Evolutionary conservation across 192 early-diverging fungal species (phyloP), one percentile per base, ranked within the genome.

Genomic region (Dispira parvispora): DNA sequence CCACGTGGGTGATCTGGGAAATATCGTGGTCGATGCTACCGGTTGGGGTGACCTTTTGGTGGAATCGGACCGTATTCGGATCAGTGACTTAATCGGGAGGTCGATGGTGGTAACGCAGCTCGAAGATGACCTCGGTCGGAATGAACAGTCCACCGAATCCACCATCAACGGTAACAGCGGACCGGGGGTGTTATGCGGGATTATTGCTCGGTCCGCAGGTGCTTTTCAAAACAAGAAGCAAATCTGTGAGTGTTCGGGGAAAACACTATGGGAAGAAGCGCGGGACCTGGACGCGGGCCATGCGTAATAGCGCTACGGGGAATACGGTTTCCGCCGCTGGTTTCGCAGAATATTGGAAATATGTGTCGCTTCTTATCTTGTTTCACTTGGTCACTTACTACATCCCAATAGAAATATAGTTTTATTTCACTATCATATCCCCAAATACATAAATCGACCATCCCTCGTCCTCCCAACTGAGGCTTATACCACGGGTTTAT

Each of bases 81-180:
- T 93, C 2, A 90, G 89, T 87, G 91, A 95, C 69, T 71, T 92
- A 49, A 89, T 95, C 71, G 92, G 90, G 21, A 74, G 92, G 52
- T 88, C 85, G 26, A 79, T 95, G 78, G 88, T 91, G 10, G 65
- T 86, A 13, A 76, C 74, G 13, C 72, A 75, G n/a, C 65, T 65
- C 1, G 60, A 62, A n/a, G 85, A 87, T 62, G 78, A 81, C 64
- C 63, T 84, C 49, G 82, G 80, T 47, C 44, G 50, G 32, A 11
- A 55, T 28, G 55, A 18, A 21, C 2, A 49, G 6, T 10, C 47
- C 0, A 16, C 12, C 2, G 11, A 12, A n/a, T 21, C n/a, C 4
- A 73, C 70, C 42, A 75, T 71, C 56, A 72, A 78, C 63, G 77
- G 74, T 10, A 73, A 75, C 45, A 81, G 81, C 52, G 84, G 83